These are phyloP conservation scores for Ascosphaera aggregata DNA, from an alignment of 2,329 filamentous ascomycete species.

Conservation along the genomic window DNA sequence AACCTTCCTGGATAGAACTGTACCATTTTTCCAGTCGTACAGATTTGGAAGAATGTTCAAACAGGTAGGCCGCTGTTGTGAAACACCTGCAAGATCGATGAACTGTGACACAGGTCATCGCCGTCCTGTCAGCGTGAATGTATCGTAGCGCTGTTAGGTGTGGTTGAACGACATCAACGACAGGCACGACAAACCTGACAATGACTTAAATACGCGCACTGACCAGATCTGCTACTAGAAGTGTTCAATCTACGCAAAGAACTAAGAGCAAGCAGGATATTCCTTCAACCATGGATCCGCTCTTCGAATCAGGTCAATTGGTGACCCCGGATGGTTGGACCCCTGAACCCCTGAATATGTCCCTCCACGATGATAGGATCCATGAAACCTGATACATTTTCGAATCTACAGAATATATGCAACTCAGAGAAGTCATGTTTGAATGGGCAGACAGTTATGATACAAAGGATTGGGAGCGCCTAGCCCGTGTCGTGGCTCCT, in stretches of 20 bases:
- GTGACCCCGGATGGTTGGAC: not conserved
- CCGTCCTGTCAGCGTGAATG: not conserved
- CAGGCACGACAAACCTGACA: not conserved
- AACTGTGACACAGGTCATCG: no score
- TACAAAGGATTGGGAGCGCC: constrained; percentile 19
- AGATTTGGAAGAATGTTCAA: no score
- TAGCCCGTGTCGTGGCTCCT: constrained; percentile 21
- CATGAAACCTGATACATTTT: not conserved
- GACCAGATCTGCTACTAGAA: no score
- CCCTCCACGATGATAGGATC: not conserved
- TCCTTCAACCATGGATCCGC: not conserved
- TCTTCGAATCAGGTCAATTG: not conserved
- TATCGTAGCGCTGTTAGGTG: no score
- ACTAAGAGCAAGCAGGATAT: not conserved
- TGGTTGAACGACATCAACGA: not conserved
- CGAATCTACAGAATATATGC: constrained; percentile 11
- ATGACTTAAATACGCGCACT: not conserved
- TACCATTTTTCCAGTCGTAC: no score
- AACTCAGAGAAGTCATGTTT: constrained; percentile 14
- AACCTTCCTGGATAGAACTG: no score
- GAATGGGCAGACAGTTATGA: constrained; percentile 25
- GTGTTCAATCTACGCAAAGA: no score
- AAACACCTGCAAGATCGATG: no score
- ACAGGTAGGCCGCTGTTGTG: no score
- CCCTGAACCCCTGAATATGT: not conserved